Conservation (phyloP, 108 stramenopile genomes). For the Schizochytrium sp. region DNA sequence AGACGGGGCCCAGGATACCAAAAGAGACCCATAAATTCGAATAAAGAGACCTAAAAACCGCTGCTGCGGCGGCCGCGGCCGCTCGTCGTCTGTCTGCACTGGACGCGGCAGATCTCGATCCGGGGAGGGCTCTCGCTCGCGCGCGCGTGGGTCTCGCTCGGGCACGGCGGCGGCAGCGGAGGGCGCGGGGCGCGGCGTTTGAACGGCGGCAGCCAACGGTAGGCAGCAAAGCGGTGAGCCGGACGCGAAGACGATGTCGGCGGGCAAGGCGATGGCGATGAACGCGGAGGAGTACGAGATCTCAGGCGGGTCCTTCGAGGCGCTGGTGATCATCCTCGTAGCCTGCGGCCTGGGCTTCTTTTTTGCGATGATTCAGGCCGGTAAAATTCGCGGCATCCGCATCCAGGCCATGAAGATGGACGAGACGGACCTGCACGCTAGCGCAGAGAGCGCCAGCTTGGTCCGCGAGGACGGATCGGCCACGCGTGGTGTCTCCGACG, state of each 20-base stretch:
- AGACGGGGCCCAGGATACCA: too few relatives aligned
- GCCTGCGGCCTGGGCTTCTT: slow-evolving; percentile 27
- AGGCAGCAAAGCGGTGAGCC: not conserved
- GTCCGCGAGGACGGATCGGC: slow-evolving; percentile 54
- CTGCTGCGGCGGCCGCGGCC: too few relatives aligned
- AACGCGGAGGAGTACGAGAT: slow-evolving; percentile 8
- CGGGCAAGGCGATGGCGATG: not conserved
- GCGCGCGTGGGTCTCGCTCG: too few relatives aligned
- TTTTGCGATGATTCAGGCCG: slow-evolving; percentile 29
- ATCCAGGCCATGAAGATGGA: slow-evolving; percentile 60
- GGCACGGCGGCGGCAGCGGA: too few relatives aligned
- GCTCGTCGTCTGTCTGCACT: too few relatives aligned
- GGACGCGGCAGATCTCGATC: too few relatives aligned
- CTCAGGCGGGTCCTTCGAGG: not conserved
- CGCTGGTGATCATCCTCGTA: slow-evolving; percentile 19
- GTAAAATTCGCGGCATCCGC: slow-evolving; percentile 54
- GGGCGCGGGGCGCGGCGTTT: too few relatives aligned
- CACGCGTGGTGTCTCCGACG: slow-evolving; percentile 46
- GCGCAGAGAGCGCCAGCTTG: slow-evolving; percentile 66
- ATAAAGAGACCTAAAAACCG: too few relatives aligned
- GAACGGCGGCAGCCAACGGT: too few relatives aligned
- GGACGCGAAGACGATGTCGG: not conserved
- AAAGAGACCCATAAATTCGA: too few relatives aligned
- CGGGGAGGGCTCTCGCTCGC: too few relatives aligned
- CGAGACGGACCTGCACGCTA: slow-evolving; percentile 63